Base-by-base conservation (phyloP, 768 basidiomycete genomes). In the Chalciporus piperatus region DNA sequence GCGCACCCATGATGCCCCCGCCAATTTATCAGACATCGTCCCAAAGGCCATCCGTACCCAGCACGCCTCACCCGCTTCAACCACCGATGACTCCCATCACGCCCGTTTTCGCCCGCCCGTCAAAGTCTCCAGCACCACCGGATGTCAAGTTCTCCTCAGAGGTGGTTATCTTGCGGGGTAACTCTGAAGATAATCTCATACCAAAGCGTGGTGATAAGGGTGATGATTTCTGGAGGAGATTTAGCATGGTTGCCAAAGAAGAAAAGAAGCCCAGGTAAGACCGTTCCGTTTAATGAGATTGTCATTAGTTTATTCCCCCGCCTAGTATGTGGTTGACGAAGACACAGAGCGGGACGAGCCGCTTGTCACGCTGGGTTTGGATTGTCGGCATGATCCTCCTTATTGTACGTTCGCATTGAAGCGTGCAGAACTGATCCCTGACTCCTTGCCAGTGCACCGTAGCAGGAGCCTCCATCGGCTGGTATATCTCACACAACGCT, bases 201-300 rank as follows among this genome's bases (percentile, higher is more conserved):
- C 84, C 87, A 2, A 74, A 74, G 37, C 78, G 87, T 41, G 87
- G 88, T 3, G 82, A 88, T 64, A 81, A 77, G 44, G 87, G 88
- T 1, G 89, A 92, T 60, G 86, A 91, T 60, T 92, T 92, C 70
- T 92, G 90, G 90, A 76, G 87, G 53, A 76, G 90, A 35, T 92
- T 92, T 70, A 88, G 85, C 54, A 89, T 91, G 75, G 83, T 92
- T 55, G 89, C 82, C 9, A 87, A 82, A 62, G 82, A 84, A 52
- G 83, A 87, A 58, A 73, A 75, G 62, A 82, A 81, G 59, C 75
- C 77, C 67, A 73, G 70, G 77, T 75, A 47, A 17, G 58, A 56
- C 38, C 42, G 23, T 14, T 33, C 47, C 33, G 50, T 14, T 16
- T 30, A 41, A 13, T 13, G 19, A 33, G 11, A 13, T 43, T 28